These are phyloP conservation scores for Backusella circina DNA, from an alignment of 192 early-diverging fungal genomes.

Conservation along the genomic window DNA sequence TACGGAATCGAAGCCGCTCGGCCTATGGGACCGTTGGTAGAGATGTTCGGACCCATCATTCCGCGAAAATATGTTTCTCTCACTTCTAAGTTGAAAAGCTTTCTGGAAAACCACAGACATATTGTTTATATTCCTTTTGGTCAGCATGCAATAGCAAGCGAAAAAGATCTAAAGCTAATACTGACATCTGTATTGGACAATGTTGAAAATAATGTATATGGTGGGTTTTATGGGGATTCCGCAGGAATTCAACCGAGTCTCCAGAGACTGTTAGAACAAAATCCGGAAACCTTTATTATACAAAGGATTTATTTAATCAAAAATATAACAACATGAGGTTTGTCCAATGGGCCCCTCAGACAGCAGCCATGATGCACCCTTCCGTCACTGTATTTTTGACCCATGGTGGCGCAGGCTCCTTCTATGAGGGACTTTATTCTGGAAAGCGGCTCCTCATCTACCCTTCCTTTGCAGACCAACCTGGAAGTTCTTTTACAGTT, in stretches of 20 bases:
- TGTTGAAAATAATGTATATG: constrained; percentile 11
- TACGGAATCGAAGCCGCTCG: constrained; percentile 24
- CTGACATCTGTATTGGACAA: constrained; percentile 12
- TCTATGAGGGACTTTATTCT: constrained; percentile 30
- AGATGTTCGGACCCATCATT: constrained; percentile 34
- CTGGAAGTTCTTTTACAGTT: constrained; percentile 1
- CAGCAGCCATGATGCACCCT: constrained; percentile 23
- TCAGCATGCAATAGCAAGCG: constrained; percentile 4
- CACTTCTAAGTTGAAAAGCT: background rate
- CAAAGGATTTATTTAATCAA: background rate
- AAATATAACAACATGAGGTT: background rate
- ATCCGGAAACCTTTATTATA: background rate
- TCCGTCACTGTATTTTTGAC: constrained; percentile 22
- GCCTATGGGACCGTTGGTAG: constrained; percentile 15
- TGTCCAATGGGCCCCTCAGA: constrained; percentile 26
- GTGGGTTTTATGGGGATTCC: constrained; percentile 33
- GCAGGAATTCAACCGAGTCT: background rate
- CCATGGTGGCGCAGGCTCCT: constrained; percentile 24
- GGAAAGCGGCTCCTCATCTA: constrained; percentile 21
- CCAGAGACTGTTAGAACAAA: background rate
- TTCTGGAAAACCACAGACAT: constrained; percentile 17
- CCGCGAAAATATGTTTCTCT: constrained; percentile 18
- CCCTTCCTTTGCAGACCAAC: constrained; percentile 33
- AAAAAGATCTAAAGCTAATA: constrained; percentile 5
- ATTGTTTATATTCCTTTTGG: constrained; percentile 36